Base-by-base conservation (phyloP, 2,329 filamentous ascomycete genomes). In the Calonectria pteridis region DNA sequence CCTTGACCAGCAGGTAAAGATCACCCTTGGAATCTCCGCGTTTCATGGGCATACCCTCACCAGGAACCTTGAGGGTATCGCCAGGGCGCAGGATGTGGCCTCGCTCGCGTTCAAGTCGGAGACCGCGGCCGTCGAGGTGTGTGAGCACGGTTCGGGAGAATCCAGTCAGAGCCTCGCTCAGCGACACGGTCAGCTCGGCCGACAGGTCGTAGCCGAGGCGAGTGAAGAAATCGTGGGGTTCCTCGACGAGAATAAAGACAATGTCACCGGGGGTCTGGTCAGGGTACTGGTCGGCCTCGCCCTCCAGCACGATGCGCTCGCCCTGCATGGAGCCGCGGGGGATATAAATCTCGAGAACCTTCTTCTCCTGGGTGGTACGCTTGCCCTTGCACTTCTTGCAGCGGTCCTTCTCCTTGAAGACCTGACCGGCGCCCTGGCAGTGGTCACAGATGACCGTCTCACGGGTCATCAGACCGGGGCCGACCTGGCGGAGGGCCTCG, bases 331-430 rank as follows among this genome's bases (percentile, higher is more conserved):
- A 94, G 59, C 96, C 96, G 67, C 94, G 92, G 13, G 96, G 95
- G 73, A 99, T 98, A 87, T 98, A 98, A 67, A 99, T 93, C 86
- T 99, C 97, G 74, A 99, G 89, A 4, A 96, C 94, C 87, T 98
- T 99, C 85, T 94, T 97, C 85, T 97, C 94, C 81, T 95, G 93
- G 55, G 92, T 92, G 18, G 95, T 95, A 75, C 95, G 91, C 84
- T 94, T 94, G 81, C 97, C 97, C 87, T 98, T 98, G 91, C 97
- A 99, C 88, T 97, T 98, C 89, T 98, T 98, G 89, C 97, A 99
- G 83, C 95, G 95, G 82, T 99, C 97, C 88, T 98, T 98, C 82
- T 98, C 95, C 85, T 96, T 96, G 87, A 93, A 98, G 82, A 96
- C 92, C 82, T 93, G 92, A 7, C 97, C 97, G n/a, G 92, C 91